These are phyloP conservation scores for Metschnikowia henanensis DNA, from an alignment of 805 yeast genomes.

Conservation along the genomic window DNA sequence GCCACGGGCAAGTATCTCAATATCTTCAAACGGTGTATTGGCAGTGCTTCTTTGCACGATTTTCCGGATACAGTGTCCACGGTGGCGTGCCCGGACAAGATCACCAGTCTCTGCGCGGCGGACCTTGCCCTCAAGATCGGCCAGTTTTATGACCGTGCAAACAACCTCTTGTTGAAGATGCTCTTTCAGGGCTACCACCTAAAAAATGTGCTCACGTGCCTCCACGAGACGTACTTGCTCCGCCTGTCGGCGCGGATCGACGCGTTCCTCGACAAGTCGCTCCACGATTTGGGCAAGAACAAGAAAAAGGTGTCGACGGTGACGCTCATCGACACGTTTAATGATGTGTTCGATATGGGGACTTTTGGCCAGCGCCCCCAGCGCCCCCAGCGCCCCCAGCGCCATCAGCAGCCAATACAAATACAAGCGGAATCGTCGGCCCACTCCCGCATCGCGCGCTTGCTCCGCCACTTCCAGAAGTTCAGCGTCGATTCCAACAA, in stretches of 20 bases:
- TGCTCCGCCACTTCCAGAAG: constrained; percentile 20
- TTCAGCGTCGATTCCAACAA: constrained; percentile 45
- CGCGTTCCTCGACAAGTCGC: constrained; percentile 50
- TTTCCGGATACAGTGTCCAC: constrained; percentile 25
- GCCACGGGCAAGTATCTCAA: constrained; percentile 85
- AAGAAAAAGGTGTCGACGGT: constrained; percentile 29
- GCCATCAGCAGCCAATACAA: not conserved
- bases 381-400: not conserved
- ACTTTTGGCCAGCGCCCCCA: not conserved
- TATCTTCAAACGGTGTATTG: constrained; percentile 61
- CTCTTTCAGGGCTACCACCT: constrained; percentile 63
- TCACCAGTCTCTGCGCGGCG: constrained; percentile 33
- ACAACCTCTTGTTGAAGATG: constrained; percentile 54
- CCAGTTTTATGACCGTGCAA: constrained; percentile 67
- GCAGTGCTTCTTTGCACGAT: constrained; percentile 38
- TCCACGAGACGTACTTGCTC: constrained; percentile 60
- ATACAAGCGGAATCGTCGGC: not conserved
- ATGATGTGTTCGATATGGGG: constrained; percentile 10
- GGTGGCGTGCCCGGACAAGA: constrained; percentile 19
- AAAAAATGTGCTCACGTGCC: constrained; percentile 40
- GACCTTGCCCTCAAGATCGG: constrained; percentile 57
- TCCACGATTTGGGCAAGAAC: constrained; percentile 51
- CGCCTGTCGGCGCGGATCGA: constrained; percentile 51
- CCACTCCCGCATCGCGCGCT: not conserved
- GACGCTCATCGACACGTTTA: constrained; percentile 11